phyloP scores from a whole-genome alignment of 2,329 filamentous ascomycete species.

The Fusarium succisae region DNA sequence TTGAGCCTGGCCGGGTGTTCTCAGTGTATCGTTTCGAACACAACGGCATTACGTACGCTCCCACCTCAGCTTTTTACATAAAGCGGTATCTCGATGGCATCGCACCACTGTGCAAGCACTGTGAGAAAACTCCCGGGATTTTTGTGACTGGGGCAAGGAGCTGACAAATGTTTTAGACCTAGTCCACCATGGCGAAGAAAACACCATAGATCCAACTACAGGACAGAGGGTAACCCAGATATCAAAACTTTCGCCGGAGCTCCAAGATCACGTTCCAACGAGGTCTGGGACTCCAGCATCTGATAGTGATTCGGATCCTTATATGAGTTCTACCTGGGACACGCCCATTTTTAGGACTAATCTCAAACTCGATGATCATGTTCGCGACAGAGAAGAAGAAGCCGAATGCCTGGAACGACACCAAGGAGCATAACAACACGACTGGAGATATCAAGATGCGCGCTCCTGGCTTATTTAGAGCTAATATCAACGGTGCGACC shows the following conservation, averaged over 20 bases:
- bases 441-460: neutral
- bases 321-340: neutral
- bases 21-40: neutral
- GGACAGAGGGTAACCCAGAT: neutral
- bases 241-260: neutral
- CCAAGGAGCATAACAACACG: neutral
- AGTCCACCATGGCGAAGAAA: neutral
- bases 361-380: neutral
- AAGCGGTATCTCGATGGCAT: neutral
- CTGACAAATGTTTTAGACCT: neutral
- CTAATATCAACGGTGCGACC: neutral
- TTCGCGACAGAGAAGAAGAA: neutral
- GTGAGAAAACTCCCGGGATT: neutral
- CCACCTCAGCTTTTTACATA: fast-evolving
- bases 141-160: neutral
- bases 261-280: neutral
- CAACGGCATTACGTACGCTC: neutral
- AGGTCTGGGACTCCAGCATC: neutral
- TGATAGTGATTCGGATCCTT: neutral
- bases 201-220: neutral
- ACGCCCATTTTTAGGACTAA: neutral
- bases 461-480: neutral
- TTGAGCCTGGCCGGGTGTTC: neutral
- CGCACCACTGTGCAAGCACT: neutral
- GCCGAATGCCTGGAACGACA: neutral